phyloP scores from a whole-genome alignment of 305 asterid species.

The Fraxinus greggii region DNA sequence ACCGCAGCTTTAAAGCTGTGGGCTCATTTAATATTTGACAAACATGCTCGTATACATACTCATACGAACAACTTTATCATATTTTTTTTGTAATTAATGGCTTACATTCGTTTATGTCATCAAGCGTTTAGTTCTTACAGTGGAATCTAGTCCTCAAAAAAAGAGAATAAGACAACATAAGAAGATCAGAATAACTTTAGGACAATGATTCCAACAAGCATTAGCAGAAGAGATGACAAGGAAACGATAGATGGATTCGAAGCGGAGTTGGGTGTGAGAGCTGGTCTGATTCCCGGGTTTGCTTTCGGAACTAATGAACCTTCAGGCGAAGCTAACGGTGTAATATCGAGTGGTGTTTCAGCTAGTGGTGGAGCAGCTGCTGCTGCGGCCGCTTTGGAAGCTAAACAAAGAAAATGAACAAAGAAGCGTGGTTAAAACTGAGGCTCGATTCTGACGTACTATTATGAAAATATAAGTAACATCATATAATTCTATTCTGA shows the following conservation, averaged over 20 bases:
- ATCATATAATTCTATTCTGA: neutral
- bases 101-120: neutral
- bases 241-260: conserved; percentile 10
- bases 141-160: neutral
- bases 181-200: conserved; percentile 20
- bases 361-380: conserved; percentile 20
- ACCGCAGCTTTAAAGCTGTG: neutral
- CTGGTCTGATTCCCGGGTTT: conserved; percentile 41
- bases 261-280: conserved; percentile 35
- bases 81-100: neutral
- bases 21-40: neutral
- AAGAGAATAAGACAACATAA: neutral
- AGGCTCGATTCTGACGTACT: neutral
- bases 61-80: too few relatives aligned
- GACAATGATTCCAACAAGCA: conserved; percentile 26
- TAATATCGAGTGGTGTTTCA: conserved; percentile 1
- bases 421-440: too few relatives aligned
- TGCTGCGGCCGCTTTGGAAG: conserved; percentile 28
- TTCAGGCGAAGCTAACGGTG: conserved; percentile 31
- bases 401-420: conserved; percentile 12
- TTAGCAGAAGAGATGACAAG: conserved; percentile 18
- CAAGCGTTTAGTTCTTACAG: neutral
- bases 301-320: conserved; percentile 31
- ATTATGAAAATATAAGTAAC: neutral
- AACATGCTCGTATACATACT: neutral